These are phyloP conservation scores for Pestalotiopsis fici DNA, from an alignment of 2,329 filamentous ascomycete genomes.

Conservation along the genomic window DNA sequence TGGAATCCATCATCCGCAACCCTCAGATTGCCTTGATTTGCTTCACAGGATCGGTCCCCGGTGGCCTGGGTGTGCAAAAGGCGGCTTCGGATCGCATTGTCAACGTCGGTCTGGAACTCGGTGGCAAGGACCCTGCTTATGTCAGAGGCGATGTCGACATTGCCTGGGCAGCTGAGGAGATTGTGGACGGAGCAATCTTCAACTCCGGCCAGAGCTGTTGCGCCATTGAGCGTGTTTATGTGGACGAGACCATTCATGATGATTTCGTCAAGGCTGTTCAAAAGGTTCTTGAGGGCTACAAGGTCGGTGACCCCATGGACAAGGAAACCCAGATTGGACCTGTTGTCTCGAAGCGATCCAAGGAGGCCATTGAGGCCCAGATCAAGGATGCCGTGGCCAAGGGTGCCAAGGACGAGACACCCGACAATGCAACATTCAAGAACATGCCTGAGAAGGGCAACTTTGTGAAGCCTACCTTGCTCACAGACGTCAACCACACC, in stretches of 20 bases:
- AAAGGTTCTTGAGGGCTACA: slow-evolving; percentile 78
- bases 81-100: slow-evolving; percentile 83
- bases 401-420: slow-evolving; percentile 83
- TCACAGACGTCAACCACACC: slow-evolving; percentile 76
- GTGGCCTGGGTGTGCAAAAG: slow-evolving; percentile 82
- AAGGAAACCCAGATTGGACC: slow-evolving; percentile 82
- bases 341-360: slow-evolving; percentile 80
- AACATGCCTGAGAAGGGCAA: slow-evolving; percentile 77
- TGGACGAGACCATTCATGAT: slow-evolving; percentile 82
- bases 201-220: slow-evolving; percentile 99
- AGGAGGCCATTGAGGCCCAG: slow-evolving; percentile 74
- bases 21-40: slow-evolving; percentile 79
- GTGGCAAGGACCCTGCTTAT: slow-evolving; percentile 94
- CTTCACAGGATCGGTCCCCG: slow-evolving; percentile 92
- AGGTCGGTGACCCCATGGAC: slow-evolving; percentile 84
- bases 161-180: slow-evolving; percentile 88
- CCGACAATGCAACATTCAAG: slow-evolving; percentile 76
- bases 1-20: slow-evolving; percentile 78
- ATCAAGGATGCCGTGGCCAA: slow-evolving; percentile 80
- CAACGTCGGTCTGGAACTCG: slow-evolving; percentile 85
- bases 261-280: slow-evolving; percentile 78
- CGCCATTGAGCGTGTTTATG: slow-evolving; percentile 88
- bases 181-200: slow-evolving; percentile 94
- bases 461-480: slow-evolving; percentile 82
- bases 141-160: slow-evolving; percentile 84